Evolutionary conservation across 495 filamentous ascomycete genomes (phyloP).

Genomic region (Pyrenopolyporus hunteri): DNA sequence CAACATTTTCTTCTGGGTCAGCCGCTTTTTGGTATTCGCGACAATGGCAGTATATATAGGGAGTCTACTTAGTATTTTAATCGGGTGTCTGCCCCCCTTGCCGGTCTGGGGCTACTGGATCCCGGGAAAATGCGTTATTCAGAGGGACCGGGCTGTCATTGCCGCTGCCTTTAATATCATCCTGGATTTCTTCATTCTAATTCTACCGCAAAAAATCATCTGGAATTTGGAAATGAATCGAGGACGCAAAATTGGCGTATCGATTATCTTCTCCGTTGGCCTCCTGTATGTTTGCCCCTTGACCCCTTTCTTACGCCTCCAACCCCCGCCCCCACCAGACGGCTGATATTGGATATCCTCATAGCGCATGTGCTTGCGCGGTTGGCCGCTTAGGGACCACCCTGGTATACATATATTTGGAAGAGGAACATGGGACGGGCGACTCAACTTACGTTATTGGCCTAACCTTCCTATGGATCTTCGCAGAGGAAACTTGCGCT

Average conservation of each 20-base stretch:
- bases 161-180: background rate
- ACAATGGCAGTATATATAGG: slow-evolving; percentile 48
- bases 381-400: background rate
- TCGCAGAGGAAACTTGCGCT: background rate
- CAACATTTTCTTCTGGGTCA: slow-evolving; percentile 31
- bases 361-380: background rate
- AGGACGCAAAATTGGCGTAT: background rate
- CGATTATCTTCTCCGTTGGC: background rate
- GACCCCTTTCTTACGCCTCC: no score
- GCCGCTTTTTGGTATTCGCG: slow-evolving; percentile 44
- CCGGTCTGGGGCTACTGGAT: slow-evolving; percentile 38
- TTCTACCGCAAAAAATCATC: background rate
- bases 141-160: background rate
- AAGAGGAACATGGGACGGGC: background rate
- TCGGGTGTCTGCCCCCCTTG: slow-evolving; percentile 50
- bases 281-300: background rate
- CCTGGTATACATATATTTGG: background rate
- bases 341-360: background rate
- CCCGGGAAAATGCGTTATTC: background rate
- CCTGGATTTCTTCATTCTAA: background rate
- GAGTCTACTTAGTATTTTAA: slow-evolving; percentile 47
- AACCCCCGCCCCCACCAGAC: no score
- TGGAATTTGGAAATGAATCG: background rate
- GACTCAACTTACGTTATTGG: background rate
- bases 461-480: background rate